Conservation (phyloP, 495 filamentous ascomycete species). For the Parathielavia hyrcaniae region DNA sequence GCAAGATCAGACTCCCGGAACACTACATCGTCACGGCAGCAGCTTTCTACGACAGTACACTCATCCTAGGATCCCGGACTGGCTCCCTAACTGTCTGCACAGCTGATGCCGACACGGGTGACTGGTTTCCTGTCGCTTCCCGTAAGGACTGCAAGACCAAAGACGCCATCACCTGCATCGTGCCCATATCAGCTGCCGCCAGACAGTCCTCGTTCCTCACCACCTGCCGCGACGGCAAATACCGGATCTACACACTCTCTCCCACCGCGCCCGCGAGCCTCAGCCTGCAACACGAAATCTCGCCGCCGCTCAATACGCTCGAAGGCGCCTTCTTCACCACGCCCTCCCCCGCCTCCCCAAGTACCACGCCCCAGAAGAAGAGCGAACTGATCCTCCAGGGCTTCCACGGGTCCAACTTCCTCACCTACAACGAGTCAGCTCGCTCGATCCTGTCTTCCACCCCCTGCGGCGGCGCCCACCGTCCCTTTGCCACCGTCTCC, state of each 20-base stretch:
- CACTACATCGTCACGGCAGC: slow-evolving; percentile 31
- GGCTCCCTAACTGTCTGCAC: slow-evolving; percentile 28
- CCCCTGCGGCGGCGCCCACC: slow-evolving; percentile 76
- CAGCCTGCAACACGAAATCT: slow-evolving; percentile 40
- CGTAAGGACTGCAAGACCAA: slow-evolving; percentile 45
- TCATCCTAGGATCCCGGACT: slow-evolving; percentile 63
- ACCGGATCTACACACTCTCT: slow-evolving; percentile 50
- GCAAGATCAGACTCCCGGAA: slow-evolving; percentile 19
- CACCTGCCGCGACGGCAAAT: slow-evolving; percentile 67
- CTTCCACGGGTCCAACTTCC: slow-evolving; percentile 69
- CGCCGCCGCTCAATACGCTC: slow-evolving; percentile 59
- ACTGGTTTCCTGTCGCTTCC: slow-evolving; percentile 13
- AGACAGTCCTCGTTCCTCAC: slow-evolving; percentile 49
- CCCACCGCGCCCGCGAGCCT: slow-evolving; percentile 2
- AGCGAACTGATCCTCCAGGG: slow-evolving; percentile 65
- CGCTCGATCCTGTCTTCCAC: slow-evolving; percentile 60
- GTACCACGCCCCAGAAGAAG: slow-evolving; percentile 10
- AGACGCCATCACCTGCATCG: slow-evolving; percentile 67
- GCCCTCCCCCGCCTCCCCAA: neutral
- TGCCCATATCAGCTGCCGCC: slow-evolving; percentile 28
- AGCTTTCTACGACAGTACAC: slow-evolving; percentile 34
- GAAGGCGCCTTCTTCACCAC: slow-evolving; percentile 58
- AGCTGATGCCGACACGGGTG: neutral
- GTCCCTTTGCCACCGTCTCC: slow-evolving; percentile 60
- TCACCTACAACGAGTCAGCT: slow-evolving; percentile 67